Evolutionary conservation across 2,329 filamentous ascomycete species (phyloP).

Genomic region (Lasiodiplodia citricola): DNA sequence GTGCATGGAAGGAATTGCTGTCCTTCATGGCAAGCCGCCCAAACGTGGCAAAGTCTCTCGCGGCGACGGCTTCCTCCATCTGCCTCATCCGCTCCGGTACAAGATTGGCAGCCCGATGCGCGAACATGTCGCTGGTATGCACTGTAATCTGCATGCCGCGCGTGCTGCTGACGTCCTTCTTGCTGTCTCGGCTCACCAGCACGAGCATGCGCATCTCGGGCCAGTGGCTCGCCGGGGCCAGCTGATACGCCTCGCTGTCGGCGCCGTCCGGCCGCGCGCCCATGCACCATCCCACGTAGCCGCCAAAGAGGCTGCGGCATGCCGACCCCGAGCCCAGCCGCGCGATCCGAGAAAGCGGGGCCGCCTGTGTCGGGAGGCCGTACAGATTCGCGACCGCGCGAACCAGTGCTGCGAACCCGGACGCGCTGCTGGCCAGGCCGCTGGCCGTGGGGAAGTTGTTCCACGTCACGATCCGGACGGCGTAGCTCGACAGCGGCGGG

Average conservation of each 20-base stretch:
- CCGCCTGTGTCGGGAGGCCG: constrained; percentile 77
- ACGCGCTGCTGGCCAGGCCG: constrained; percentile 71
- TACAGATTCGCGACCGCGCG: constrained; percentile 92
- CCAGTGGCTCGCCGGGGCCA: constrained; percentile 90
- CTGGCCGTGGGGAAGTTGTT: constrained; percentile 99
- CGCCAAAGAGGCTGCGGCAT: constrained; percentile 90
- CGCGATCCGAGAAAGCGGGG: constrained; percentile 85
- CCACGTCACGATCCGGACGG: constrained; percentile 86
- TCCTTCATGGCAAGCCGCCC: constrained; percentile 94
- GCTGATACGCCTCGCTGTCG: constrained; percentile 86
- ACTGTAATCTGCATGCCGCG: constrained; percentile 98
- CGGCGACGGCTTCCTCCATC: constrained; percentile 82
- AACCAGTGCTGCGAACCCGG: constrained; percentile 70
- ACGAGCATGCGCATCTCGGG: constrained; percentile 92
- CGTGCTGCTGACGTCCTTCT: constrained; percentile 93
- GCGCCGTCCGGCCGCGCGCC: constrained; percentile 76
- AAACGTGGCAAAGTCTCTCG: constrained; percentile 83
- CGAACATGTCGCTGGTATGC: constrained; percentile 85
- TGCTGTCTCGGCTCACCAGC: constrained; percentile 87
- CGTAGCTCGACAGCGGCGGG: constrained; percentile 78
- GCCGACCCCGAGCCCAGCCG: constrained; percentile 94
- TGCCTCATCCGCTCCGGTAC: constrained; percentile 82
- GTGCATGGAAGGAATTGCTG: constrained; percentile 95
- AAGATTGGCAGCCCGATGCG: constrained; percentile 72
- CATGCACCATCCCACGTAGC: constrained; percentile 93